A percentile compares a stretch with the other conserved stretches of the same genome.
phyloP scores from a whole-genome alignment of 106 monocot genomes.

The Acorus calamus region DNA sequence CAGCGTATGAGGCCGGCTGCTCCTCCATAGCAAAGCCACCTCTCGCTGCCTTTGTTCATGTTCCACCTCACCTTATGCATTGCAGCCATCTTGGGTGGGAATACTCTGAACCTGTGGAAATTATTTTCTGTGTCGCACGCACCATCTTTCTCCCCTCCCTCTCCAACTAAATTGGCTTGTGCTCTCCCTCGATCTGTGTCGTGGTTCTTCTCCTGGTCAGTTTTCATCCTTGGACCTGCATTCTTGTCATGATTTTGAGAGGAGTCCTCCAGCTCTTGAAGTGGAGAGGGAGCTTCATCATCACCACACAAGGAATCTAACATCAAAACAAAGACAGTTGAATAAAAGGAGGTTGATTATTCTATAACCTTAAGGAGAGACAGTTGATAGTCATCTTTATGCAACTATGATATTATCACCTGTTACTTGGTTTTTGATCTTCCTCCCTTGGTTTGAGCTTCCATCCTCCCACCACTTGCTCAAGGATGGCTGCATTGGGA shows the following conservation, averaged over 20 bases:
- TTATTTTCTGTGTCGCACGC: slow-evolving; percentile 1
- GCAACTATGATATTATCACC: no score
- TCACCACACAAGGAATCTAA: no score
- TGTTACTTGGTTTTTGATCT: no score
- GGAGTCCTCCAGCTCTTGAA: not conserved
- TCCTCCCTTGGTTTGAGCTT: not conserved
- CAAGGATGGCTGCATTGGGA: slow-evolving; percentile 10
- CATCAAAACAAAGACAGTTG: no score
- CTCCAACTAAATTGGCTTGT: not conserved
- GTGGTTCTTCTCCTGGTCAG: not conserved
- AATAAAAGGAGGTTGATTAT: no score
- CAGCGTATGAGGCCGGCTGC: slow-evolving; percentile 81
- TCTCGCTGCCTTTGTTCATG: slow-evolving; percentile 66
- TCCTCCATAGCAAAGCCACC: slow-evolving; percentile 92
- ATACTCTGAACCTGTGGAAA: slow-evolving; percentile 7
- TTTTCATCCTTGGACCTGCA: not conserved
- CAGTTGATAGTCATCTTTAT: no score
- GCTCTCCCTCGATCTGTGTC: not conserved
- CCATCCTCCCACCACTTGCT: slow-evolving; percentile 2
- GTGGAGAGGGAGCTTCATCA: not conserved
- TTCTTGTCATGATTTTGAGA: not conserved
- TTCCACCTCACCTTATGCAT: slow-evolving; percentile 90
- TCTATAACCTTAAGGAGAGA: no score
- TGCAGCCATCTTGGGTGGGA: slow-evolving; percentile 68
- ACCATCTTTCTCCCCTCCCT: not conserved